Base-by-base conservation (phyloP, 176 grass and related monocot genomes). In the Eremochloa ophiuroides region DNA sequence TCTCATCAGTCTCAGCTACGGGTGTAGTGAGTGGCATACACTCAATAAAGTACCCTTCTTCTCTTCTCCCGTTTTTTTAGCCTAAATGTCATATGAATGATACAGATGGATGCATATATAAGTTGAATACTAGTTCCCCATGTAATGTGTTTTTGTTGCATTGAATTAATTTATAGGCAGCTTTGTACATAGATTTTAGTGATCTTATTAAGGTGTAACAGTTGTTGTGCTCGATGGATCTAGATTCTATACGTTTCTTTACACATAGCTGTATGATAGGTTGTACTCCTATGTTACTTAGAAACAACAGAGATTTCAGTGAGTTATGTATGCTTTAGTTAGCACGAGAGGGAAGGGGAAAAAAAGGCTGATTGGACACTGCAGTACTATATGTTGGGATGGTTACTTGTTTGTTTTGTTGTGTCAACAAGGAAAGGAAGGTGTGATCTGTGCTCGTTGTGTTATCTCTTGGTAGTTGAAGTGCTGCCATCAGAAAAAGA, bases 401-500 rank as follows among this genome's bases (percentile, higher is more conserved):
- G 42, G 59, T 16, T 50, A 14, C 68, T 20, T 62, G 7, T 39
- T 33, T 27, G 69, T 73, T 77, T 77, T 47, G 48, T 15, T 76
- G 15, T 69, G 6, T 69, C 15, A 29, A 71, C 2, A 16, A 16
- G 8, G 12, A 14, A 65, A 74, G 30, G 1, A 82, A 62, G 22
- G 79, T 39, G 41, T 71, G 16, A 22, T 82, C 22, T 75, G 20
- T 43, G 40, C 9, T 70, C 2, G 26, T 6, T 31, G 20, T 78
- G 28, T 17, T 11, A 29, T 75, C 66, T 59, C 73, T 39, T 50
- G 82, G 46, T 80, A 2, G 75, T 75, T 88, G 69, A 35, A 88
- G 61, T 28, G 47, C 47, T 83, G 15, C 44, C 68, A 84, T 88
- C n/a, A 34, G 4, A 34, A 4, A 63, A 59, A 63, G 25, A 17